Evolutionary conservation across 2,329 filamentous ascomycete genomes (phyloP).

Genomic region (Colletotrichum sp.): DNA sequence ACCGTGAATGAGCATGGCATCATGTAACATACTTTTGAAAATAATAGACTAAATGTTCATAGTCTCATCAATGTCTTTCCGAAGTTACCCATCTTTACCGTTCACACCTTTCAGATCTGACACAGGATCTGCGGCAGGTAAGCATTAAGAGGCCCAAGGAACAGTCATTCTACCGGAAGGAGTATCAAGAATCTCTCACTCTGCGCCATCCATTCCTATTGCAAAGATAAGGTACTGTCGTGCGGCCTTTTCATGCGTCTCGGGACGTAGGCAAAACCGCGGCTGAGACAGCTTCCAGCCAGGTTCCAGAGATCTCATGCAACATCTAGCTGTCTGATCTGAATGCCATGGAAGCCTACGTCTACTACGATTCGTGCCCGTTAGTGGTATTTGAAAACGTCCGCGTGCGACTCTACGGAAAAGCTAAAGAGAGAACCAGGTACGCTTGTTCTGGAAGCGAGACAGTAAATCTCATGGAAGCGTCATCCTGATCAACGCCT

Average conservation of each 20-base stretch:
- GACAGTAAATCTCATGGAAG: not conserved
- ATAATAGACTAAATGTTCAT: accelerated
- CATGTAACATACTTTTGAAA: accelerated
- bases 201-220: not conserved
- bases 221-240: not conserved
- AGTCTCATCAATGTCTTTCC: not conserved
- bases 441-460: not conserved
- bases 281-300: not conserved
- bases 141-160: not conserved
- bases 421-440: not conserved
- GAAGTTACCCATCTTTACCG: not conserved
- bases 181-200: not conserved
- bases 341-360: accelerated
- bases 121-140: not conserved
- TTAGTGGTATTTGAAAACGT: not conserved
- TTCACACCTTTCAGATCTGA: not conserved
- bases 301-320: not conserved
- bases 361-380: not conserved
- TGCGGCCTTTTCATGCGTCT: not conserved
- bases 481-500: not conserved
- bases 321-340: too few species aligned
- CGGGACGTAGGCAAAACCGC: not conserved
- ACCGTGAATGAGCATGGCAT: not conserved
- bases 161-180: not conserved
- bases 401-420: accelerated